These are phyloP conservation scores for Solanum stenotomum DNA, from an alignment of 257 asterid genomes.

Conservation along the genomic window DNA sequence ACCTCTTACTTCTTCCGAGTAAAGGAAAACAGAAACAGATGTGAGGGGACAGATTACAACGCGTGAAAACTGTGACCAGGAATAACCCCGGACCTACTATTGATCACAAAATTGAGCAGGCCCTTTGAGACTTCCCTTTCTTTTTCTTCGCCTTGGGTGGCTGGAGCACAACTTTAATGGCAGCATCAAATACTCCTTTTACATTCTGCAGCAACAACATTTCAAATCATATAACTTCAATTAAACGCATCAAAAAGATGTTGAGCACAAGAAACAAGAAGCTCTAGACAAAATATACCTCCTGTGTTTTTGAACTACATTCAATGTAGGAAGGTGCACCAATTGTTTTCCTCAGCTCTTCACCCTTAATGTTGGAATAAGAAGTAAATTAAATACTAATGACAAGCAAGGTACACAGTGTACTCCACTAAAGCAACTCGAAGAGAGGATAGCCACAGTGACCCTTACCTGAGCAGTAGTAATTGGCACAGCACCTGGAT, in stretches of 20 bases:
- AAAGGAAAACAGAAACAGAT: conserved; percentile 29
- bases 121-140: conserved; percentile 16
- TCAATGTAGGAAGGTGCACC: conserved; percentile 19
- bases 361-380: conserved; percentile 7
- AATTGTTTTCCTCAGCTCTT: conserved; percentile 19
- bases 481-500: conserved; percentile 40
- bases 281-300: neutral
- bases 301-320: conserved; percentile 26
- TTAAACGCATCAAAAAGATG: neutral
- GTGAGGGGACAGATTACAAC: neutral
- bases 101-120: conserved; percentile 21
- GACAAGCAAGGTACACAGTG: neutral
- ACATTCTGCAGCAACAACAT: conserved; percentile 10
- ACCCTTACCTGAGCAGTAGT: conserved; percentile 29
- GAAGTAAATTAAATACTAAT: neutral
- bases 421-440: neutral
- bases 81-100: conserved; percentile 18
- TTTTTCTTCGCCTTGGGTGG: conserved; percentile 25
- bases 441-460: neutral
- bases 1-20: conserved; percentile 37
- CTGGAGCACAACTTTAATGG: conserved; percentile 26
- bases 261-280: neutral
- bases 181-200: conserved; percentile 22
- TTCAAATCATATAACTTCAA: neutral
- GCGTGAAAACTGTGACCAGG: conserved; percentile 4